Conservation (phyloP, 2,329 filamentous ascomycete genomes). For the Akanthomyces muscarius region DNA sequence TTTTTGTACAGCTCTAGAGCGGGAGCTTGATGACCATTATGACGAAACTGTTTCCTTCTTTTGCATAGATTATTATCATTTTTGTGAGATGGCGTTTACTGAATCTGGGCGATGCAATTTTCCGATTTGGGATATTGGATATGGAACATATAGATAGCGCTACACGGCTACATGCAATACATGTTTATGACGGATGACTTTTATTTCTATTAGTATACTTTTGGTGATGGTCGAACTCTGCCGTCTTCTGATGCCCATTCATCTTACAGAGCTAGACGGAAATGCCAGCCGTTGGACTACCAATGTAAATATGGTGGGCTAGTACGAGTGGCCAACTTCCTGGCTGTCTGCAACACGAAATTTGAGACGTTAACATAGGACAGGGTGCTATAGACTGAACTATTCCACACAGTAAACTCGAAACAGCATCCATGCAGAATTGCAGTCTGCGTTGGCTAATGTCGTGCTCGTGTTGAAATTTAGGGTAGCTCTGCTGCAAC, state of each 20-base stretch:
- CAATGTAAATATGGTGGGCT: too few relatives aligned
- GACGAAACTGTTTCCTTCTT: background rate
- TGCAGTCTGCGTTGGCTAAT: background rate
- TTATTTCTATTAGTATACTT: too few relatives aligned
- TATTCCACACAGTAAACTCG: too few relatives aligned
- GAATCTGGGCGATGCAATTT: background rate
- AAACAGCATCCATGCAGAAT: too few relatives aligned
- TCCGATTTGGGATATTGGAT: background rate
- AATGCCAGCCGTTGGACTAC: too few relatives aligned
- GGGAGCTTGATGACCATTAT: slow-evolving; percentile 3
- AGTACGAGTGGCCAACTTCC: too few relatives aligned
- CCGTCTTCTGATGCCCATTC: background rate
- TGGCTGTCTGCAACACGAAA: too few relatives aligned
- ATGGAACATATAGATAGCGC: background rate
- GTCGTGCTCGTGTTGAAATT: background rate
- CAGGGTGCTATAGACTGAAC: background rate
- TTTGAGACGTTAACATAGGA: background rate
- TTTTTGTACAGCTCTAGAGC: background rate
- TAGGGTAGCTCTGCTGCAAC: background rate
- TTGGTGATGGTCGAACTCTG: too few relatives aligned
- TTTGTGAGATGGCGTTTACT: background rate
- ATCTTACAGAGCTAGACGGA: too few relatives aligned
- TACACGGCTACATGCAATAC: background rate
- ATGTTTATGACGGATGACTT: background rate
- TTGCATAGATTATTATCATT: background rate